These are phyloP conservation scores for Ganoderma meredithae DNA, from an alignment of 1,284 basidiomycete species.

Conservation along the genomic window DNA sequence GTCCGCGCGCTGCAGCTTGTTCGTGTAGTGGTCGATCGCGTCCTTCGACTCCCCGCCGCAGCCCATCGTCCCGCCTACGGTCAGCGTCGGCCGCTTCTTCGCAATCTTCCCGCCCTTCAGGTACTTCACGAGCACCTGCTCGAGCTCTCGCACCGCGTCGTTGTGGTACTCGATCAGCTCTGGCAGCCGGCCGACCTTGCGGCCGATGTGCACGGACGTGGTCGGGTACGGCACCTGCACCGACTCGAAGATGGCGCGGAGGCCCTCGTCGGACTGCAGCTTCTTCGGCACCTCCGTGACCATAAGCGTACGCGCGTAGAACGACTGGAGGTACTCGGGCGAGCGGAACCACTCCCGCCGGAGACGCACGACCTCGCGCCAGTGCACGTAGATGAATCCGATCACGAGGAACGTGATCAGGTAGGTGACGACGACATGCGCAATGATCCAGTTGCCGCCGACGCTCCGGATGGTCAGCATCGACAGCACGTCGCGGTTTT, in stretches of 20 bases:
- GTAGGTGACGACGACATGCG: constrained; percentile 80
- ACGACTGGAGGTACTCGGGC: constrained; percentile 76
- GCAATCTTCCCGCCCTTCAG: constrained; percentile 80
- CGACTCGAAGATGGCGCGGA: constrained; percentile 73
- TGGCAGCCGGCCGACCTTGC: constrained; percentile 77
- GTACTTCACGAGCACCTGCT: constrained; percentile 84
- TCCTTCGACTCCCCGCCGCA: constrained; percentile 80
- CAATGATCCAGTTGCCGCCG: constrained; percentile 69
- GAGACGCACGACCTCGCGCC: constrained; percentile 75
- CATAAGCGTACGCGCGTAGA: constrained; percentile 83
- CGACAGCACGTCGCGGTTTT: constrained; percentile 67
- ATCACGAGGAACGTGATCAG: constrained; percentile 74
- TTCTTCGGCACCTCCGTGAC: constrained; percentile 79
- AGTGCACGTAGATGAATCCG: constrained; percentile 73
- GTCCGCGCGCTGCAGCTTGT: constrained; percentile 78
- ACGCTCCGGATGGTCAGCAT: constrained; percentile 86
- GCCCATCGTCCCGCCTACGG: constrained; percentile 76
- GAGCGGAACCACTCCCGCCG: constrained; percentile 79
- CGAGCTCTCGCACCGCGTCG: constrained; percentile 84
- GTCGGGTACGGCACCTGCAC: constrained; percentile 85
- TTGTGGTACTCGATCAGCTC: constrained; percentile 88
- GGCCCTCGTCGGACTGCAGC: constrained; percentile 79
- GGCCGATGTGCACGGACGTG: constrained; percentile 84
- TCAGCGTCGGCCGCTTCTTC: constrained; percentile 77
- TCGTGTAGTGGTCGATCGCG: constrained; percentile 88